Base-by-base conservation (phyloP, 2,329 filamentous ascomycete species). In the Botrytis pseudocinerea region DNA sequence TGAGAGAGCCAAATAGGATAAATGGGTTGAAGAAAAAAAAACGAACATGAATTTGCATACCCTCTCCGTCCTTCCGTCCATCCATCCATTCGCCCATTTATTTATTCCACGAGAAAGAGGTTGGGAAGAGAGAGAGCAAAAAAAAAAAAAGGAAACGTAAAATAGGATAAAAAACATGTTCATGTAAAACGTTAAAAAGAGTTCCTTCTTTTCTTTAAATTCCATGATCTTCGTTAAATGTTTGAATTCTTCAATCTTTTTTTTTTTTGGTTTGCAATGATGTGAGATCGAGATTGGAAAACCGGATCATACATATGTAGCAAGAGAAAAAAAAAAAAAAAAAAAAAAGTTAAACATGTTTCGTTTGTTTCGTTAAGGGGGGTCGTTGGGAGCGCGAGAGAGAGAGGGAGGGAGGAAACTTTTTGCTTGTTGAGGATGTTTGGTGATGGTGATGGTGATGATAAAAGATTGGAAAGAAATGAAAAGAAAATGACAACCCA, bases 181-280 rank as follows among this genome's bases (percentile, higher is more conserved):
- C 38, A 38, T 38, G 38, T 38, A 38, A 38, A 38, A 38, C 38
- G 38, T 38, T 38, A 38, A 8, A 38, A 38, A 38, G 38, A 38
- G 7, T 38, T 38, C 6, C 7, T 38, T 38, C 6, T 38, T 38
- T 38, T 51, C 44, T 57, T 68, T 38, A 48, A 69, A 66, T 57
- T 77, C 77, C 77, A 77, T 79, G 76, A 79, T 78, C 75, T 62
- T 78, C 78, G 70, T 79, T 74, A 70, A 70, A 66, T n/a, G 62
- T 20, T 44, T 14, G 42, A 8, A 32, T 32, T 32, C 4, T 32
- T 32, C 4, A 3, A 3, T 32, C 2, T 3, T 38, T 38, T 38
- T 7, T 38, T 9, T 38, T 38, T 38, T 35, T 35, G 35, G 38
- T 7, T 38, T 38, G 38, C 38, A 38, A 8, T 8, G 38, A 35